A percentile compares a stretch with the other conserved stretches of the same genome.
These are phyloP conservation scores for Xylaria sp. DNA, from an alignment of 2,329 filamentous ascomycete species.

Conservation along the genomic window DNA sequence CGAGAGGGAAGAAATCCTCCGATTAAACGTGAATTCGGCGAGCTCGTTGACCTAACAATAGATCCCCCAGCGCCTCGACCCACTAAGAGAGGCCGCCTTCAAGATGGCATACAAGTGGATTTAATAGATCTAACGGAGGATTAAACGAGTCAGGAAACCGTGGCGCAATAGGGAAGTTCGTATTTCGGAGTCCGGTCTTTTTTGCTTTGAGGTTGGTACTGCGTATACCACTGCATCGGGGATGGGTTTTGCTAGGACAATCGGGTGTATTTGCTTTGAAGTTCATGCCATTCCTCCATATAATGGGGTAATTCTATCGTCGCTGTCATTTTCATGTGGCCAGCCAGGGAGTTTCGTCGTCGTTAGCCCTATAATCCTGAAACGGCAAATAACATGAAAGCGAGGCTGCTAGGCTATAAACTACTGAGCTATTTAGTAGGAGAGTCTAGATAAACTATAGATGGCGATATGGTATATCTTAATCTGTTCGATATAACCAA, in stretches of 20 bases:
- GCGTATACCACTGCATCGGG: constrained; percentile 20
- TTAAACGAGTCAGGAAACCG: constrained; percentile 7
- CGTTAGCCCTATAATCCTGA: background rate
- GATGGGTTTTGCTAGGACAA: background rate
- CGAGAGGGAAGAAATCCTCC: constrained; percentile 8
- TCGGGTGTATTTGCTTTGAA: background rate
- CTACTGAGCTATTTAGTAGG: background rate
- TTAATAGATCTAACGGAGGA: constrained; percentile 44
- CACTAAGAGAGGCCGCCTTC: constrained; percentile 33
- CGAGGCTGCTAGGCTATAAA: background rate
- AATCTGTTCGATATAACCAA: background rate
- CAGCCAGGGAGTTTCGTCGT: background rate
- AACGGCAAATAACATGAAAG: background rate
- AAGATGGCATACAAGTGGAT: constrained; percentile 30
- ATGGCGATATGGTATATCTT: background rate
- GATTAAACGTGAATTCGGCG: constrained; percentile 46
- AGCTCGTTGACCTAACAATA: constrained; percentile 44
- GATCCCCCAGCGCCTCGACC: constrained; percentile 25
- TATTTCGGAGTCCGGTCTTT: background rate
- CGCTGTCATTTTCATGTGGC: background rate
- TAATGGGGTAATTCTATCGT: background rate
- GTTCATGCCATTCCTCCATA: background rate
- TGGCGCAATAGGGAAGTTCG: background rate
- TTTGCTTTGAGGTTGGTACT: constrained; percentile 17
- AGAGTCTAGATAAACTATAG: background rate